Evolutionary conservation across 192 early-diverging fungal genomes (phyloP).

Genomic region (Backusella tarrabulga): DNA sequence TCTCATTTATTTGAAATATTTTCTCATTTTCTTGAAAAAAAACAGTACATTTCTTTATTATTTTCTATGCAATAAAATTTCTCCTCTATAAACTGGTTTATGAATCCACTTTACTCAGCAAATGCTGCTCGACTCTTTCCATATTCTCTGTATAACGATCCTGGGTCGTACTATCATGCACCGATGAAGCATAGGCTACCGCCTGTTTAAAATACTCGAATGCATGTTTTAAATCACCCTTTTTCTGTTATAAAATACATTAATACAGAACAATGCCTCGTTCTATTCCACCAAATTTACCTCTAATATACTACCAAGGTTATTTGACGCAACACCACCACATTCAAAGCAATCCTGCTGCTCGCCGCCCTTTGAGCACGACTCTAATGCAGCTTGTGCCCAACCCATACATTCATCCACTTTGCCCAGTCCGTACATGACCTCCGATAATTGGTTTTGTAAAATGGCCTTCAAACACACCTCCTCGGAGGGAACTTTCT

Average conservation of each 20-base stretch:
- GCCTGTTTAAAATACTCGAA: constrained; percentile 41
- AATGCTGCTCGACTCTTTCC: constrained; percentile 8
- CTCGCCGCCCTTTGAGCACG: constrained; percentile 32
- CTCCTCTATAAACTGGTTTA: no score
- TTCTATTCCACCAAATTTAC: constrained; percentile 6
- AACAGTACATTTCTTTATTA: no score
- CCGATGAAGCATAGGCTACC: constrained; percentile 29
- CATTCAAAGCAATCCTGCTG: constrained; percentile 54
- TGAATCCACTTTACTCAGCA: background rate
- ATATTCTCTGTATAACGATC: constrained; percentile 15
- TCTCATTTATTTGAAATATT: no score
- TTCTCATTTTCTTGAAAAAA: no score
- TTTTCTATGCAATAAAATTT: background rate
- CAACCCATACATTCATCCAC: constrained; percentile 54
- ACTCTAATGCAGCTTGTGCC: constrained; percentile 49
- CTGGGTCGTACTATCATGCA: constrained; percentile 37
- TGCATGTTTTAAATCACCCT: constrained; percentile 40
- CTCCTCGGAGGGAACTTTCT: constrained; percentile 30
- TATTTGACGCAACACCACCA: constrained; percentile 49
- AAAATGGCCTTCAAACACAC: constrained; percentile 51
- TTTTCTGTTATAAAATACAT: constrained; percentile 32
- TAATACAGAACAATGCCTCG: background rate
- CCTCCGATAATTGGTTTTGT: constrained; percentile 51
- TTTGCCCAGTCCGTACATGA: constrained; percentile 43
- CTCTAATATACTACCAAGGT: constrained; percentile 51